Evolutionary conservation across 805 yeast genomes (phyloP), one percentile per base, ranked within the genome.

Genomic region (Kuraishia molischiana): DNA sequence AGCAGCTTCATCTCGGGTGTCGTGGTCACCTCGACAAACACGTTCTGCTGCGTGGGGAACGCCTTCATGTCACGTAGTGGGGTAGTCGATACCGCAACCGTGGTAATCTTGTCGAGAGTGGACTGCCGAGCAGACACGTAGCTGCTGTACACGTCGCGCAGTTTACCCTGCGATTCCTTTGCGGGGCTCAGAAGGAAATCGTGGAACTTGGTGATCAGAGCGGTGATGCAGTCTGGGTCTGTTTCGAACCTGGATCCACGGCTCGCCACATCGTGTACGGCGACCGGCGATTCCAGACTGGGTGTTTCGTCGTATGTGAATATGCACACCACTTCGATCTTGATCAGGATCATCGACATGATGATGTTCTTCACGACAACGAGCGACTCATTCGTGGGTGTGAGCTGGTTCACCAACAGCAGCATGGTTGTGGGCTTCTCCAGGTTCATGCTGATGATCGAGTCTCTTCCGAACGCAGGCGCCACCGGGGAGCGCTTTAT

Each of bases 361-460:
- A 57, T 39, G 1, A 59, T 56, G 34, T 59, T 59, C 29, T 52
- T 51, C 11, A 58, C 38, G 4, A 56, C 39, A 4, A 47, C 28
- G 17, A 44, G 19, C 1, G 62, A 52, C 14, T 41, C 39, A 1
- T 43, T 32, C 8, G 50, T 46, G 2, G 52, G 42, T 4, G 39
- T 34, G 3, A 42, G 24, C 38, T 55, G 60, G 36, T 59, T 59
- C 10, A 58, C 18, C 2, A 58, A 39, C 3, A 59, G 44, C 6
- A 51, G 38, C 38, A 56, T 51, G n/a, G 44, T 46, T 2, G 36
- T 11, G 5, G 62, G 63, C 36, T 54, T 58, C 19, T 38, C 40
- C 8, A 14, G 17, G 17, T 11, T 17, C 21, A 31, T 15, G 21
- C 22, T 31, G 8, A 10, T 18, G 9, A 31, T n/a, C 13, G 34